Conservation (phyloP, 2,329 filamentous ascomycete species). For the Helicocarpus griseus region DNA sequence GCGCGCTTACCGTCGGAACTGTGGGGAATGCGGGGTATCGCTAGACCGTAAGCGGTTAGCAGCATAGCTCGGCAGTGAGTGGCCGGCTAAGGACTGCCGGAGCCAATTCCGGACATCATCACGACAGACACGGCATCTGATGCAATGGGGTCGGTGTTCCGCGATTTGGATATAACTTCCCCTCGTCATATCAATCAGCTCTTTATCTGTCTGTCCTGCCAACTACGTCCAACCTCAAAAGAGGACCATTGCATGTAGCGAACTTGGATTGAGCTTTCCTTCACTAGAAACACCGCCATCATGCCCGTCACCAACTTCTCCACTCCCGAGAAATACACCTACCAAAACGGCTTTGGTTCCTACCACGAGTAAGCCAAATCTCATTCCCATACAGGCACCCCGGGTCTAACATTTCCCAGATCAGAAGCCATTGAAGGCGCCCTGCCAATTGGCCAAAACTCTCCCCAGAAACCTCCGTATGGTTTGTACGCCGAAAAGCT, state of each 20-base stretch:
- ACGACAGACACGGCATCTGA: neutral
- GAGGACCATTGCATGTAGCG: too few relatives aligned
- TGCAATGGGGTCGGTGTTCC: too few relatives aligned
- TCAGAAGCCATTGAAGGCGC: slow-evolving; percentile 67
- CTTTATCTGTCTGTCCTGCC: too few relatives aligned
- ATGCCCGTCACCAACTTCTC: slow-evolving; percentile 59
- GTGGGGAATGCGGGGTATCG: neutral
- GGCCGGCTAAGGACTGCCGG: neutral
- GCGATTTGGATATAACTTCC: too few relatives aligned
- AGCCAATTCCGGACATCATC: neutral
- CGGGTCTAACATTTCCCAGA: slow-evolving; percentile 35
- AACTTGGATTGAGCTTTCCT: too few relatives aligned
- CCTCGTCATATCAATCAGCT: too few relatives aligned
- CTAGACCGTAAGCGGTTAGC: neutral
- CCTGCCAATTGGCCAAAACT: slow-evolving; percentile 66
- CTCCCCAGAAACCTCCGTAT: slow-evolving; percentile 67
- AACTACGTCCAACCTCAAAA: too few relatives aligned
- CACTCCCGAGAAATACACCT: slow-evolving; percentile 59
- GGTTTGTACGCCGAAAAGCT: slow-evolving; percentile 77
- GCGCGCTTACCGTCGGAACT: neutral
- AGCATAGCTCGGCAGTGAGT: neutral
- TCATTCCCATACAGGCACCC: neutral
- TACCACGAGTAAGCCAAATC: slow-evolving; percentile 66
- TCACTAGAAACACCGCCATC: neutral
- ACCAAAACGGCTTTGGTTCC: slow-evolving; percentile 67